Conservation (phyloP, 495 filamentous ascomycete species). For the Aspergillus mulundensis region DNA sequence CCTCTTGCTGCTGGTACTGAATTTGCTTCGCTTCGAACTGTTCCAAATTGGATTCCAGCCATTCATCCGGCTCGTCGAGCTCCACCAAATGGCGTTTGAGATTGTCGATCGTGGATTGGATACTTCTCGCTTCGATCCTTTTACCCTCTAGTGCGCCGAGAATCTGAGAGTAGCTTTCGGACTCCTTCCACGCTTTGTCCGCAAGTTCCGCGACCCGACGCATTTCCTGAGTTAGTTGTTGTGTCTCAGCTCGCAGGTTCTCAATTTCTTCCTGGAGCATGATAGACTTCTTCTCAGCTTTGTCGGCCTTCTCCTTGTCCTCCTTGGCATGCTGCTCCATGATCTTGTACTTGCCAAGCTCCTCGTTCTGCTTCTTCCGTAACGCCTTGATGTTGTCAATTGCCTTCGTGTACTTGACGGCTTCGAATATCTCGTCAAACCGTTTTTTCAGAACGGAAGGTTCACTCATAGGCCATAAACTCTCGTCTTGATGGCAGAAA, state of each 20-base stretch:
- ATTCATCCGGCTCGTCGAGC: slow-evolving; percentile 72
- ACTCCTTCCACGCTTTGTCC: slow-evolving; percentile 57
- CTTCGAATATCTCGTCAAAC: slow-evolving; percentile 98
- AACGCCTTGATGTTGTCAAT: slow-evolving; percentile 88
- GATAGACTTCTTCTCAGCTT: slow-evolving; percentile 56
- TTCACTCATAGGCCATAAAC: slow-evolving; percentile 96
- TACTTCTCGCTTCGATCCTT: slow-evolving; percentile 61
- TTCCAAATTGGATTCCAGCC: slow-evolving; percentile 69
- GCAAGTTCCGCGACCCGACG: slow-evolving; percentile 51
- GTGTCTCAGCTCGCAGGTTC: slow-evolving; percentile 52
- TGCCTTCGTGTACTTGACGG: slow-evolving; percentile 91
- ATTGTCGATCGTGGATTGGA: slow-evolving; percentile 62
- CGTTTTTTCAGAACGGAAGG: slow-evolving; percentile 78
- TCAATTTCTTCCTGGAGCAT: slow-evolving; percentile 74
- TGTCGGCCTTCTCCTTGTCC: slow-evolving; percentile 84
- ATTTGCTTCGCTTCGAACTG: slow-evolving; percentile 73
- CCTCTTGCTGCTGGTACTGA: slow-evolving; percentile 58
- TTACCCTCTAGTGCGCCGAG: slow-evolving; percentile 72
- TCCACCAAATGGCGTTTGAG: slow-evolving; percentile 67
- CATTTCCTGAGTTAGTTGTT: slow-evolving; percentile 54
- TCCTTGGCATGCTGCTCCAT: slow-evolving; percentile 71
- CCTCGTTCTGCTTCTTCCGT: slow-evolving; percentile 74
- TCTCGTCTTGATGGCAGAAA: slow-evolving; percentile 98
- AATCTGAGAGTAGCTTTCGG: slow-evolving; percentile 56
- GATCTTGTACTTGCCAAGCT: slow-evolving; percentile 65